Base-by-base conservation (phyloP, 208 protist genomes). In the Leishmania tarentolae region DNA sequence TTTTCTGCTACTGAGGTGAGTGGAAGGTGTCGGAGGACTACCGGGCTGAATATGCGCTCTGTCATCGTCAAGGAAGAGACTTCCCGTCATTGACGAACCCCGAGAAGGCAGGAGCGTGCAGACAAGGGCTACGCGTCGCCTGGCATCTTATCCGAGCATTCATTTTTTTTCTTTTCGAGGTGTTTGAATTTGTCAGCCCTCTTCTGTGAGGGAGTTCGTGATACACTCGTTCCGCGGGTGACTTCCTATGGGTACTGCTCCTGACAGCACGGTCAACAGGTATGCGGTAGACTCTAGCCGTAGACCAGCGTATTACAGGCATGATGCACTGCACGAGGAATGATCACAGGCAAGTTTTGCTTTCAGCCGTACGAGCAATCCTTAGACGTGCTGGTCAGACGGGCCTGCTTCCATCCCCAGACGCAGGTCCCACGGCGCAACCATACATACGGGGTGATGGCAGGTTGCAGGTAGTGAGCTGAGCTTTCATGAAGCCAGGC, bases 21-120 rank as follows among this genome's bases (percentile, higher is more conserved):
- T 9, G 72, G 72, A 7, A 6, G 72, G 72, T 24, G 50, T 6
- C 72, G 31, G 89, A 93, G 52, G 91, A 91, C 37, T 75, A 40
- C 42, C 19, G 46, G 53, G 79, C 50, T 50, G 24, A 46, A 76
- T 46, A 42, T 76, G n/a, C 52, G 61, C 47, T 46, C 72, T 52
- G 47, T 76, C 28, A 57, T 56, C 3, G 44, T 21, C 44, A 76
- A 76, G 46, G 40, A 76, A 13, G n/a, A n/a, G 50, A 37, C 19
- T 24, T 63, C 47, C 72, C 72, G 3, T 28, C 47, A 28, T 52
- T 61, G 50, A 37, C 46, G 50, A n/a, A 63, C 50, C 72, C 50
- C 46, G 17, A 19, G 21, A n/a, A 53, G 72, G n/a, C 72, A 37
- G 28, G 50, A n/a, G 46, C 24, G 28, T 6, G 50, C 19, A n/a